These are phyloP conservation scores for Penicillium fimorum DNA, from an alignment of 495 filamentous ascomycete genomes.

Conservation along the genomic window DNA sequence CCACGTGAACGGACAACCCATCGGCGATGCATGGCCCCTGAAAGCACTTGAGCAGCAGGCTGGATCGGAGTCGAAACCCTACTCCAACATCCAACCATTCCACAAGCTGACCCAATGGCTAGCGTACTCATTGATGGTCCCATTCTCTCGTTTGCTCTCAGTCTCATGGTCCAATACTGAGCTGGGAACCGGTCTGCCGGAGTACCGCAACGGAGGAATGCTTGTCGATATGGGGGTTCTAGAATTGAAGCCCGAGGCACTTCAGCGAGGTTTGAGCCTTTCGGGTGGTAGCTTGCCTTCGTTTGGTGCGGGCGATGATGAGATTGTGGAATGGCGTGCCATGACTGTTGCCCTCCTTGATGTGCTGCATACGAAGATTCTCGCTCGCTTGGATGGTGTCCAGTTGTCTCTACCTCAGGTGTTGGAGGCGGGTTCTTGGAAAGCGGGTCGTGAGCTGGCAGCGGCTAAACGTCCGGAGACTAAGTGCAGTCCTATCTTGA, in stretches of 20 bases:
- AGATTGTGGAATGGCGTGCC: conserved; percentile 84
- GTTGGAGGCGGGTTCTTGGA: conserved; percentile 86
- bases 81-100: conserved; percentile 52
- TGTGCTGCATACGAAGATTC: conserved; percentile 64
- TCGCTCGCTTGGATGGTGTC: conserved; percentile 51
- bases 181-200: conserved; percentile 78
- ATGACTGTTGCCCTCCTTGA: conserved; percentile 84
- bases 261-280: conserved; percentile 48
- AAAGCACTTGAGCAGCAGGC: conserved; percentile 20
- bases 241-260: conserved; percentile 64
- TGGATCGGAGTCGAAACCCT: conserved; percentile 9
- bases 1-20: conserved; percentile 46
- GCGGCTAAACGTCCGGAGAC: conserved; percentile 40
- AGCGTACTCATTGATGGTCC: conserved; percentile 84
- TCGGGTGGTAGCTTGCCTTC: conserved; percentile 66
- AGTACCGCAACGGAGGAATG: conserved; percentile 85
- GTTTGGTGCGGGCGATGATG: conserved; percentile 77
- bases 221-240: conserved; percentile 81
- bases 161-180: conserved; percentile 76
- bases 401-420: conserved; percentile 72
- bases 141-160: conserved; percentile 73
- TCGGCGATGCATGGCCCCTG: conserved; percentile 60
- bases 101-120: conserved; percentile 92
- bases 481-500: conserved; percentile 45
- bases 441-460: conserved; percentile 42